Evolutionary conservation across 306 rosid species (phyloP), one percentile per base, ranked within the genome.

Genomic region (Castanea crenata): DNA sequence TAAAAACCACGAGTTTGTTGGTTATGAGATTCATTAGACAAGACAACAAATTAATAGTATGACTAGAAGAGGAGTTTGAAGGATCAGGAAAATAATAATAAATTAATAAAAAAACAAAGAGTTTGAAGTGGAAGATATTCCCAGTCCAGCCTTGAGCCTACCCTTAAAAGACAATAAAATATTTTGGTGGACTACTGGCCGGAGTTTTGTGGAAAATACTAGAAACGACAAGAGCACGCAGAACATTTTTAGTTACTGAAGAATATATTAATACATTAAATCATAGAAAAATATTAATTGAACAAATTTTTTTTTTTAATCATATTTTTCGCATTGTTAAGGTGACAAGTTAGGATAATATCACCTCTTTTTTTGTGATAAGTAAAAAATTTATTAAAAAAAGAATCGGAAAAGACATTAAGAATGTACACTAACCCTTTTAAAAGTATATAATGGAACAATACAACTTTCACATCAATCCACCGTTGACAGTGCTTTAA

Each of bases 181-280:
- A 49, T 71, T 55, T 19, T 32, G 23, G 54, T 51, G 54, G 54
- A 49, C 54, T 12, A 4, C 1, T 49, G 54, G 54, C 16, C 54
- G 15, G 54, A 49, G 54, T 49, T 11, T 49, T 49, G 34, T 52
- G 54, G 88, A 80, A 69, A 74, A 71, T 74, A 71, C 85, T 41
- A 74, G 83, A 69, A 52, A 59, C 54, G 61, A 41, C 71, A 61
- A 69, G 80, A 64, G 31, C 20, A 55, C 20, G 27, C 35, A 13
- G 6, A 5, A 54, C 61, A 62, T 74, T 49, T 49, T 0, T 38
- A 38, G 46, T 38, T 38, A 7, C 46, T 38, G 46, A 38, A 38
- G 46, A 38, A 38, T 38, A 38, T 38, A 38, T 38, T 38, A 38
- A 38, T 38, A 38, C 46, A 38, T 7, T 38, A 38, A 38, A 7